Evolutionary conservation across 768 basidiomycete species (phyloP).

Genomic region (Tricholoma matsutake): DNA sequence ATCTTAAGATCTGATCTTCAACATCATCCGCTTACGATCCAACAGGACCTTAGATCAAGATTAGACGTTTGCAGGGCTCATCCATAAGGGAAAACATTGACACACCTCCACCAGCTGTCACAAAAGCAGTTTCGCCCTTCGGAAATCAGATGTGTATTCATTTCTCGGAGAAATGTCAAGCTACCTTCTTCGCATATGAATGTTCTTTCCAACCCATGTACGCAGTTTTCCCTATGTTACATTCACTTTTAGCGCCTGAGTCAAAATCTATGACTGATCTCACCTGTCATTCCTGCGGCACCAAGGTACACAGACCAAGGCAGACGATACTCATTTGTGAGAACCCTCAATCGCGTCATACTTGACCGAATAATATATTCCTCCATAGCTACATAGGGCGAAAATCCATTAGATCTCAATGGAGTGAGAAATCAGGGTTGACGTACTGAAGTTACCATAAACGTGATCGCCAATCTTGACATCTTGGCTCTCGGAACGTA

Average conservation of each 20-base stretch:
- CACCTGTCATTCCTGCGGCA: slow-evolving; percentile 53
- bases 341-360: slow-evolving; percentile 18
- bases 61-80: background rate
- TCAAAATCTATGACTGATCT: slow-evolving; percentile 8
- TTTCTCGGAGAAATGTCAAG: background rate
- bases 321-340: slow-evolving; percentile 41
- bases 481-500: slow-evolving; percentile 36
- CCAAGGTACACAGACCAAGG: slow-evolving; percentile 51
- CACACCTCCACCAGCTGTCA: slow-evolving; percentile 38
- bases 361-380: slow-evolving; percentile 35
- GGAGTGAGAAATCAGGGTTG: background rate
- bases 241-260: background rate
- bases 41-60: slow-evolving; percentile 37
- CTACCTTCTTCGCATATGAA: slow-evolving; percentile 35
- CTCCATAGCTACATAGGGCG: slow-evolving; percentile 23
- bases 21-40: slow-evolving; percentile 45
- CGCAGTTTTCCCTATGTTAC: slow-evolving; percentile 32
- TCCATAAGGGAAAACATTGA: background rate
- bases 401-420: background rate
- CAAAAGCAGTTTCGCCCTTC: slow-evolving; percentile 41
- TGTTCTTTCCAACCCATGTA: slow-evolving; percentile 40
- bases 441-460: slow-evolving; percentile 31
- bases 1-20: background rate
- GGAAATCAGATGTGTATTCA: background rate
- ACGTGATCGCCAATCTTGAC: slow-evolving; percentile 42